Percentiles rank a stretch among this genome's conserved stretches.
phyloP scores from a whole-genome alignment of 805 yeast genomes.

The Brettanomyces anomalus region DNA sequence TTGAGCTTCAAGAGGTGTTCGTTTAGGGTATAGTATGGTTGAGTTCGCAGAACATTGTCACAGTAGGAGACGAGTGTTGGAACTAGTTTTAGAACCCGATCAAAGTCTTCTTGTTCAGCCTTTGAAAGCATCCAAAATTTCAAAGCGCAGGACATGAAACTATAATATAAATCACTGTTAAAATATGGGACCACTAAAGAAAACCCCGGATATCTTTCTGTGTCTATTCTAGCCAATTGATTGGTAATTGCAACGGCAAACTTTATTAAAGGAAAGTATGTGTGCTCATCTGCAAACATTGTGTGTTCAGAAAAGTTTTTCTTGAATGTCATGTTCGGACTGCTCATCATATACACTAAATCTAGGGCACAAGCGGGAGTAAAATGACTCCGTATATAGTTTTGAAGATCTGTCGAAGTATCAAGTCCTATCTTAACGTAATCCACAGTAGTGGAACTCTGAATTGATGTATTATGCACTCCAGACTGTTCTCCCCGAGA shows the following conservation, averaged over 20 bases:
- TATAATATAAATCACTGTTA: slow-evolving; percentile 42
- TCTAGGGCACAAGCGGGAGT: slow-evolving; percentile 45
- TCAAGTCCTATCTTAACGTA: slow-evolving; percentile 33
- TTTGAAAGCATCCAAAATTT: slow-evolving; percentile 58
- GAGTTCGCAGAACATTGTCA: slow-evolving; percentile 36
- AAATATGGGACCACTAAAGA: slow-evolving; percentile 34
- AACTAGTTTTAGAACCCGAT: slow-evolving; percentile 39
- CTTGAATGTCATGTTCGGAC: slow-evolving; percentile 50
- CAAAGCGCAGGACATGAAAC: slow-evolving; percentile 48
- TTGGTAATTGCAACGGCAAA: slow-evolving; percentile 27
- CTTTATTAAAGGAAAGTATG: slow-evolving; percentile 41
- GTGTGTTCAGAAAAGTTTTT: slow-evolving; percentile 57
- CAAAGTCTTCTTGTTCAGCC: slow-evolving; percentile 44
- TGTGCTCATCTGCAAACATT: slow-evolving; percentile 44
- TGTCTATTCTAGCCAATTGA: slow-evolving; percentile 12
- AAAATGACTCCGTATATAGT: slow-evolving; percentile 35
- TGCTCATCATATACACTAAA: slow-evolving; percentile 44
- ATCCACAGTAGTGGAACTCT: slow-evolving; percentile 28
- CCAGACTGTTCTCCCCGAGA: neutral
- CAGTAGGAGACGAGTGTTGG: slow-evolving; percentile 27
- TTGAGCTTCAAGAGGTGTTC: slow-evolving; percentile 16
- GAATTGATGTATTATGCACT: slow-evolving; percentile 8
- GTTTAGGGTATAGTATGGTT: slow-evolving; percentile 20
- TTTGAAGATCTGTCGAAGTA: slow-evolving; percentile 34
- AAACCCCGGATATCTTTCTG: slow-evolving; percentile 27